Base-by-base conservation (phyloP, 306 rosid genomes). In the Inga oerstediana region DNA sequence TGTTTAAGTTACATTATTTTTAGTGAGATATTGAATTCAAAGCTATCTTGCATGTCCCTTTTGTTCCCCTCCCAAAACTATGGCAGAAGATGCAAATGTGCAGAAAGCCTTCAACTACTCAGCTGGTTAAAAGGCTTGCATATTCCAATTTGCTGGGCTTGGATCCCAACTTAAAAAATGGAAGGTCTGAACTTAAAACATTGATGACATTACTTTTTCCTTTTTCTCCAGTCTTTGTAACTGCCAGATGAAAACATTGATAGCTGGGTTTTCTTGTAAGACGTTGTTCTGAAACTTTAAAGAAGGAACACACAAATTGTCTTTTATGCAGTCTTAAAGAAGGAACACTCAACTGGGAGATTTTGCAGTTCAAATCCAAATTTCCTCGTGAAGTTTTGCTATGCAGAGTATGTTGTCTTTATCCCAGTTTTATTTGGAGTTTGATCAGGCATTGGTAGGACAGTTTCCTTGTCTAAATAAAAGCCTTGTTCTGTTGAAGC, bases 381-480 rank as follows among this genome's bases (percentile, higher is more conserved):
- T 95, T 95, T 88, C 97, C 99, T 17, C 96, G 92, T 51, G 92
- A 95, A 89, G 88, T 95, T 85, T 89, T 95, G 85, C 96, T 95
- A 14, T 93, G 98, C 89, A 88, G 99, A 74, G 99, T 95, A 95
- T 73, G 97, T 78, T 72, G 43, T 65, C 70, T 61, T 82, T 61
- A 44, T 52, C 69, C 72, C n/a, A 17, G 39, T 80, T 41, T 45
- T 27, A 72, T 64, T 61, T 62, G 37, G 79, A 45, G n/a, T 82
- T 65, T 75, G 72, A 45, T 64, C 59, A 12, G 37, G 67, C 66
- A 37, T 71, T 85, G 75, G 71, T 30, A 48, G 65, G 61, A 44
- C 64, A 62, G 20, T 52, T 75, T 49, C 83, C 56, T 70, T n/a
- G 77, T 72, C 32, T 65, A 39, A 44, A 71, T 30, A 62, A 75